Conservation (phyloP, 177 flowering plant genomes). For the Vitis hybrid region DNA sequence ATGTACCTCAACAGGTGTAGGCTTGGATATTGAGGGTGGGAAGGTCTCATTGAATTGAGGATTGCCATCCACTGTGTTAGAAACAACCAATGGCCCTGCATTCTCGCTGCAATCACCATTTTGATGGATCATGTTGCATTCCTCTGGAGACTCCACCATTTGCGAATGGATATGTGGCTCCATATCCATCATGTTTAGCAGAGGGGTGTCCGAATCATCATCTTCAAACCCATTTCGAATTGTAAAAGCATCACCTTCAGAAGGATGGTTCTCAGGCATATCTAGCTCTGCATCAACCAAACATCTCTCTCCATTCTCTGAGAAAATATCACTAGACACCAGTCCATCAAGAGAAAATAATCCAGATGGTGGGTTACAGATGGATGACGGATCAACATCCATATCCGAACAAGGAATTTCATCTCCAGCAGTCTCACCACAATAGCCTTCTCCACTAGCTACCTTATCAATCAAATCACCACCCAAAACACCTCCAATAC, state of each 20-base stretch:
- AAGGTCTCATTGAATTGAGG: conserved; percentile 5
- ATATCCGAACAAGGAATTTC: conserved; percentile 25
- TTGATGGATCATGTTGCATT: conserved; percentile 10
- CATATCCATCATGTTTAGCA: conserved; percentile 15
- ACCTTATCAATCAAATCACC: conserved; percentile 12
- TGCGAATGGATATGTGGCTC: conserved; percentile 14
- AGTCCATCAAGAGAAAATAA: conserved; percentile 21
- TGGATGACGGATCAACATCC: conserved; percentile 43
- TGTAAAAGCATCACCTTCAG: conserved; percentile 4
- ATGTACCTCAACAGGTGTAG: conserved; percentile 12
- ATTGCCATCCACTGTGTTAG: not conserved
- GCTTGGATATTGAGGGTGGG: not conserved
- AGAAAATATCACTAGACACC: conserved; percentile 15
- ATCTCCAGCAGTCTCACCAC: conserved; percentile 19
- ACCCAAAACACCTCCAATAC: conserved; percentile 13
- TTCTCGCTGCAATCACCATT: conserved; percentile 11
- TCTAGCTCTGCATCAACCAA: conserved; percentile 1
- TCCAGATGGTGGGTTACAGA: conserved; percentile 25
- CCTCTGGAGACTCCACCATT: conserved; percentile 7
- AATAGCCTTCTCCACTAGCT: conserved; percentile 17
- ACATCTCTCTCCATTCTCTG: conserved; percentile 13
- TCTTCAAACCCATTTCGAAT: conserved; percentile 5
- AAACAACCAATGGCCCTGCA: conserved; percentile 1
- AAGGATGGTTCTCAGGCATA: conserved; percentile 8
- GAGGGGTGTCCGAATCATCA: conserved; percentile 7